These are phyloP conservation scores for Onygenales sp. DNA, from an alignment of 2,329 filamentous ascomycete genomes.

Conservation along the genomic window DNA sequence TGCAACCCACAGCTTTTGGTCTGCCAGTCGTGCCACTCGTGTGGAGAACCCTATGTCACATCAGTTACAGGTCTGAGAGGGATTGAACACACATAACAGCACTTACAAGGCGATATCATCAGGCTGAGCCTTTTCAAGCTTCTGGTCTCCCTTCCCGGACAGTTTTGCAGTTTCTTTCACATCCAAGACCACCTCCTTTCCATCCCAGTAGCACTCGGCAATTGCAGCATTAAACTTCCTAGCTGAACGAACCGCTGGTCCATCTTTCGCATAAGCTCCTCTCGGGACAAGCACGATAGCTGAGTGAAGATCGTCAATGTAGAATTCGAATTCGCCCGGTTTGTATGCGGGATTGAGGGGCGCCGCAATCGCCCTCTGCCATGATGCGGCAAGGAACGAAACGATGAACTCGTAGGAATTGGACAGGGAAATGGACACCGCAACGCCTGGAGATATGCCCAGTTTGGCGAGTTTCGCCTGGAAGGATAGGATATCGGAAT, in stretches of 20 bases:
- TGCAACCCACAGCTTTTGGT: slow-evolving; percentile 61
- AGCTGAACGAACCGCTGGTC: slow-evolving; percentile 65
- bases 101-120: slow-evolving; percentile 68
- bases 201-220: slow-evolving; percentile 77
- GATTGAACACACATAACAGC: slow-evolving; percentile 26
- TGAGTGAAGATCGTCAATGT: slow-evolving; percentile 78
- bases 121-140: slow-evolving; percentile 50
- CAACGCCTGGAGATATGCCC: slow-evolving; percentile 58
- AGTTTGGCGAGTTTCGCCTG: slow-evolving; percentile 68
- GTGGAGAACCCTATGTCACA: too few relatives aligned
- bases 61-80: too few relatives aligned
- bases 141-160: slow-evolving; percentile 37
- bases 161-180: slow-evolving; percentile 68
- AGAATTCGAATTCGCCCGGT: slow-evolving; percentile 84
- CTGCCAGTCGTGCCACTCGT: slow-evolving; percentile 63
- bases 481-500: slow-evolving; percentile 57
- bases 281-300: slow-evolving; percentile 66
- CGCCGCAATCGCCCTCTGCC: slow-evolving; percentile 73
- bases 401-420: slow-evolving; percentile 87
- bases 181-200: slow-evolving; percentile 61
- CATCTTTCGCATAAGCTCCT: slow-evolving; percentile 57
- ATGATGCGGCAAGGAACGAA: slow-evolving; percentile 75
- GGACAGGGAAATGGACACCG: slow-evolving; percentile 72
- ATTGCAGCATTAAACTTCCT: slow-evolving; percentile 73
- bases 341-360: slow-evolving; percentile 85